A percentile compares a stretch with the other conserved stretches of the same genome.
Conservation (phyloP, 2,329 filamentous ascomycete species). For the Diplocarpon rosae region DNA sequence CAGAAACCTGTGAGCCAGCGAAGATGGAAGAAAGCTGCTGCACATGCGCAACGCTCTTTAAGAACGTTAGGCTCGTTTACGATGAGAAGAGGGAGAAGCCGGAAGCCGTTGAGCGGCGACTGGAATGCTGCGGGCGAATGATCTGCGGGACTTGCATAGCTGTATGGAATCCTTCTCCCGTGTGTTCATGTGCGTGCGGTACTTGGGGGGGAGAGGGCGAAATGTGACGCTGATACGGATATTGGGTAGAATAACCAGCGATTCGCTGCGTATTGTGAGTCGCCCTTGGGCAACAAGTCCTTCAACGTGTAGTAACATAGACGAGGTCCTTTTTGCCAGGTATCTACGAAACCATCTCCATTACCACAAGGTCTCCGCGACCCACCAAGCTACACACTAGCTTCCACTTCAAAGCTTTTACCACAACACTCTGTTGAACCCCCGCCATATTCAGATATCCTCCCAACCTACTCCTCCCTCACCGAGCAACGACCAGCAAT, state of each 20-base stretch:
- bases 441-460: slow-evolving; percentile 26
- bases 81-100: slow-evolving; percentile 50
- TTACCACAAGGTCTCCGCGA: slow-evolving; percentile 54
- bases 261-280: slow-evolving; percentile 35
- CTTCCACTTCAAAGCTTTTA: slow-evolving; percentile 7
- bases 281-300: background rate
- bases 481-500: slow-evolving; percentile 3
- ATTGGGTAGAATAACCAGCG: slow-evolving; percentile 18
- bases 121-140: slow-evolving; percentile 58
- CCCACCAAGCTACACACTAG: slow-evolving; percentile 51
- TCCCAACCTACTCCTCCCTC: slow-evolving; percentile 19
- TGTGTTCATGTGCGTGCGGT: too few relatives aligned
- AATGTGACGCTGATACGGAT: background rate
- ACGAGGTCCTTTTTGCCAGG: slow-evolving; percentile 61
- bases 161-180: slow-evolving; percentile 31
- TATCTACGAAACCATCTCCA: slow-evolving; percentile 48
- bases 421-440: slow-evolving; percentile 29
- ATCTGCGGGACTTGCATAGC: slow-evolving; percentile 63
- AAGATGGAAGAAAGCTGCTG: slow-evolving; percentile 41
- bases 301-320: background rate
- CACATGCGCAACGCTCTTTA: slow-evolving; percentile 55
- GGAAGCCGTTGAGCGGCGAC: slow-evolving; percentile 44
- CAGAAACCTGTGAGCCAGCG: background rate
- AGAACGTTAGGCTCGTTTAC: slow-evolving; percentile 39
- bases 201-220: background rate